A percentile compares a stretch with the other conserved stretches of the same genome.
Conservation (phyloP, 257 asterid genomes). For the Primulina eburnea region DNA sequence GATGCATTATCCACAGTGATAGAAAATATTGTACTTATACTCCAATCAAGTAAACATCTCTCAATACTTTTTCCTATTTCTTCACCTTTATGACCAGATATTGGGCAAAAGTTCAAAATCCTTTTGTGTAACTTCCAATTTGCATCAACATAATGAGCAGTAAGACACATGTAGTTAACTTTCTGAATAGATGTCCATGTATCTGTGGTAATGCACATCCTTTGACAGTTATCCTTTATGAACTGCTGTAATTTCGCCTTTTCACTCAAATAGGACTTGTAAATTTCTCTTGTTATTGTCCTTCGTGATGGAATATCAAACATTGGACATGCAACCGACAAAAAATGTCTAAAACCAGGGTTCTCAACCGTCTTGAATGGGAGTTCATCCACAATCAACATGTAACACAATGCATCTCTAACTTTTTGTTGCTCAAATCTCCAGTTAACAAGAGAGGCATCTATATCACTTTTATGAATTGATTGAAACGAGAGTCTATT, state of each 20-base stretch:
- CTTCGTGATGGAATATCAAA: background rate
- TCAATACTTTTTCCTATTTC: no score
- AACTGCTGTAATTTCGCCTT: no score
- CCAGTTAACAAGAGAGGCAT: background rate
- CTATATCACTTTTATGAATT: no score
- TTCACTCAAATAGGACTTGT: background rate
- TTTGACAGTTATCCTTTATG: background rate
- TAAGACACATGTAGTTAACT: background rate
- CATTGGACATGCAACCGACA: background rate
- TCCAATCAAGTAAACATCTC: background rate
- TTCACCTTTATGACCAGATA: no score
- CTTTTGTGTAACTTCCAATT: no score
- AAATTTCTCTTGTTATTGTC: background rate
- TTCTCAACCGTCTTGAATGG: background rate
- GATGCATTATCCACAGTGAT: background rate
- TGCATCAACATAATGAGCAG: no score
- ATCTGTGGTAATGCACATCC: no score
- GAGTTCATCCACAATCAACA: background rate
- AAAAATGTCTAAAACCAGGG: background rate
- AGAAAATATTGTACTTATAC: no score
- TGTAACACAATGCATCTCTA: no score
- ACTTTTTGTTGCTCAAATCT: background rate
- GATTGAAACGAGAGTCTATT: background rate
- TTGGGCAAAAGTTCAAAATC: no score
- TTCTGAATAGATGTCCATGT: background rate